These are phyloP conservation scores for Tephrocybe rancida DNA, from an alignment of 768 basidiomycete genomes.

Conservation along the genomic window DNA sequence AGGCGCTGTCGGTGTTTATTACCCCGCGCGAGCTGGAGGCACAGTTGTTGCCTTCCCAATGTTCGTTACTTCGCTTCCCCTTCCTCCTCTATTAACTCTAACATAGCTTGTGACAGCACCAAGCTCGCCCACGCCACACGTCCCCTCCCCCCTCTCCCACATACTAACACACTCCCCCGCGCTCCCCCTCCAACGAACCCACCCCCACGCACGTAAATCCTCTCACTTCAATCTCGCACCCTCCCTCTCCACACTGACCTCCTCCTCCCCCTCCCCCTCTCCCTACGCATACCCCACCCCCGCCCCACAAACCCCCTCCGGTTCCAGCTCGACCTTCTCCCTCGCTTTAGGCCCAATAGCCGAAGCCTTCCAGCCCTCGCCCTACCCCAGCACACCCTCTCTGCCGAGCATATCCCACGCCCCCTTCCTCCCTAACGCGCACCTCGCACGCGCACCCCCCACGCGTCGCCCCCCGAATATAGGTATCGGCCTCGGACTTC, in stretches of 20 bases:
- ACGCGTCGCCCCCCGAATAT: slow-evolving; percentile 17
- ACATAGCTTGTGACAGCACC: slow-evolving; percentile 24
- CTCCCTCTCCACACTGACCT: slow-evolving; percentile 32
- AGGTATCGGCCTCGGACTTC: slow-evolving; percentile 42
- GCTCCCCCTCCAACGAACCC: slow-evolving; percentile 56
- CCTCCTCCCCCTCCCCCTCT: no score
- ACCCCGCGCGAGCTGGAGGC: slow-evolving; percentile 48
- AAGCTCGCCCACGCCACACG: slow-evolving; percentile 37
- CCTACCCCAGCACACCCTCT: slow-evolving; percentile 36
- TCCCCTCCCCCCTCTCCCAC: slow-evolving; percentile 49
- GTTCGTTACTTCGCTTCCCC: slow-evolving; percentile 5
- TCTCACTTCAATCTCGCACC: slow-evolving; percentile 60
- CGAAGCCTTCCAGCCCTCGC: slow-evolving; percentile 33
- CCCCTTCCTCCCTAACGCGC: slow-evolving; percentile 35
- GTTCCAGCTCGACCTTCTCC: slow-evolving; percentile 51
- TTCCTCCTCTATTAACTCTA: neutral
- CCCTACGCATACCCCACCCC: no score
- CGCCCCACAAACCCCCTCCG: slow-evolving; percentile 35
- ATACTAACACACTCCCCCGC: slow-evolving; percentile 51
- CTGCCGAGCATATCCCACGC: slow-evolving; percentile 30
- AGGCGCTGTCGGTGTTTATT: slow-evolving; percentile 70
- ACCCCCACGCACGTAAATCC: slow-evolving; percentile 79
- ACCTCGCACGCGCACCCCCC: slow-evolving; percentile 32
- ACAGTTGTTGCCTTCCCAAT: slow-evolving; percentile 24
- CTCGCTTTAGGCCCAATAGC: slow-evolving; percentile 51